These are phyloP conservation scores for Amaranthus hypochondriacus DNA, from an alignment of 148 eudicot genomes.

Conservation along the genomic window DNA sequence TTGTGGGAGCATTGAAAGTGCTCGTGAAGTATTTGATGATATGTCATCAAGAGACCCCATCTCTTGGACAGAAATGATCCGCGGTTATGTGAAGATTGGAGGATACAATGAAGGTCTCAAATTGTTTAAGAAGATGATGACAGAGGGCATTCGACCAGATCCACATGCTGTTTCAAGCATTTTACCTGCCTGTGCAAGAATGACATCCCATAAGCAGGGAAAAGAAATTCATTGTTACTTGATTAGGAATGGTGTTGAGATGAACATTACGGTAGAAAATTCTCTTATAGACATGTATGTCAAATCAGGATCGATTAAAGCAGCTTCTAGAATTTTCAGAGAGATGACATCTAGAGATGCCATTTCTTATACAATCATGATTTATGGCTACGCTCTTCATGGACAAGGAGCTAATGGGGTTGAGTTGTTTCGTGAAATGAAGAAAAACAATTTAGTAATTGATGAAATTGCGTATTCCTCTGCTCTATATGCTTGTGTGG, in stretches of 20 bases:
- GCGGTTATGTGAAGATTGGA: conserved; percentile 63
- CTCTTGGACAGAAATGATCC: conserved; percentile 70
- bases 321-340: conserved; percentile 46
- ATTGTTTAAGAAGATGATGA: conserved; percentile 48
- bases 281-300: conserved; percentile 70
- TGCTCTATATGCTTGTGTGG: conserved; percentile 51
- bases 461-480: conserved; percentile 46
- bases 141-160: conserved; percentile 51
- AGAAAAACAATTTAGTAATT: conserved; percentile 23
- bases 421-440: conserved; percentile 47
- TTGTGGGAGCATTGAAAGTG: conserved; percentile 51
- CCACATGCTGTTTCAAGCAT: conserved; percentile 43
- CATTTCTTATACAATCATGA: conserved; percentile 71
- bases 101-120: conserved; percentile 66
- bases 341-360: conserved; percentile 44
- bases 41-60: conserved; percentile 53
- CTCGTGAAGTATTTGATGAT: conserved; percentile 46
- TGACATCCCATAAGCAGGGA: conserved; percentile 68
- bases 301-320: conserved; percentile 57
- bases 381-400: conserved; percentile 55
- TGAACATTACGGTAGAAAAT: conserved; percentile 48
- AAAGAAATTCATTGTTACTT: conserved; percentile 61
- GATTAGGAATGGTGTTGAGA: conserved; percentile 42
- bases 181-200: conserved; percentile 71
- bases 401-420: conserved; percentile 57